phyloP scores from a whole-genome alignment of 192 early-diverging fungal species.

The Coemansia sp. region DNA sequence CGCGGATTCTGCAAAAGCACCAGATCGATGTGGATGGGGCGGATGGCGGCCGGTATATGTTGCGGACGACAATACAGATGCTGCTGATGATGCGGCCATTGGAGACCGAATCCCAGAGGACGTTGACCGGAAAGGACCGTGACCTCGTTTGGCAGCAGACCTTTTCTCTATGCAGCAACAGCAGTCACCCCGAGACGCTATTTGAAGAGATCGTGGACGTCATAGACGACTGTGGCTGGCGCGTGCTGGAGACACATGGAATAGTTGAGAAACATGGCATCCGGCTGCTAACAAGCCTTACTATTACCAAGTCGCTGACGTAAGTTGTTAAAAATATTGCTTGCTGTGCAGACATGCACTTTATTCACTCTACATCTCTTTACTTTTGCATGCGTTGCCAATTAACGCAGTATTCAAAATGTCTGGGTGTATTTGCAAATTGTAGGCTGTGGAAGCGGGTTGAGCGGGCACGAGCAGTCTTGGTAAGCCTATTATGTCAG shows the following conservation, averaged over 20 bases:
- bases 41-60: slow-evolving; percentile 4
- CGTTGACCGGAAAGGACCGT: neutral
- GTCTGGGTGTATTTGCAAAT: neutral
- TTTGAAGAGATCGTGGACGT: slow-evolving; percentile 19
- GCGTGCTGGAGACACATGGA: slow-evolving; percentile 22
- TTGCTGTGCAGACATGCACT: neutral
- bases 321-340: slow-evolving; percentile 12
- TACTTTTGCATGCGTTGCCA: too few species aligned
- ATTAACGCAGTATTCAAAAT: too few species aligned
- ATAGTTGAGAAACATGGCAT: slow-evolving; percentile 16
- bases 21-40: slow-evolving; percentile 3
- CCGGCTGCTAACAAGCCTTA: slow-evolving; percentile 12
- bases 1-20: neutral
- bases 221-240: slow-evolving; percentile 38
- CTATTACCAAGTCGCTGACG: slow-evolving; percentile 10
- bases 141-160: slow-evolving; percentile 20
- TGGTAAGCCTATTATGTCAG: slow-evolving; percentile 27
- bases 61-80: slow-evolving; percentile 22
- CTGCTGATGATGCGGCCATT: slow-evolving; percentile 14
- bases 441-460: slow-evolving; percentile 37
- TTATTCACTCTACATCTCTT: neutral
- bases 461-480: slow-evolving; percentile 25
- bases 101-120: neutral
- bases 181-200: slow-evolving; percentile 6
- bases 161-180: slow-evolving; percentile 29